Percentiles rank a stretch among this genome's conserved stretches.
phyloP scores from a whole-genome alignment of 768 basidiomycete genomes.

The Naematelia encephala region DNA sequence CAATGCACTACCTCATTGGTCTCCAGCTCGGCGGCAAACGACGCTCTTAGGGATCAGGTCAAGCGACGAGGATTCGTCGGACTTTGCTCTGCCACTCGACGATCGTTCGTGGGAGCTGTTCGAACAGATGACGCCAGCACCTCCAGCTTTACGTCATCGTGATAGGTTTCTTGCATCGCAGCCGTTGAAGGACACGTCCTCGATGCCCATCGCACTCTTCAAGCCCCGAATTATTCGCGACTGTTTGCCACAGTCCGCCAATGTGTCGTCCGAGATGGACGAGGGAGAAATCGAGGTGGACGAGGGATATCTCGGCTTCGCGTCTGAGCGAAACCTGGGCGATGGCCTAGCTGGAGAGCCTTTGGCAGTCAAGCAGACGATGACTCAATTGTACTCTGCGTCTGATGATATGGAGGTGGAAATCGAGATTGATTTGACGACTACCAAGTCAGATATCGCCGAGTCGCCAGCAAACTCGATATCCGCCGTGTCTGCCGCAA shows the following conservation, averaged over 20 bases:
- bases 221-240: constrained; percentile 34
- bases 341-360: constrained; percentile 38
- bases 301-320: too few species aligned
- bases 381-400: constrained; percentile 24
- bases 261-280: not conserved
- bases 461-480: not conserved
- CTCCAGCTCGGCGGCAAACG: constrained; percentile 24
- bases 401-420: constrained; percentile 5
- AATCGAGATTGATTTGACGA: not conserved
- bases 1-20: constrained; percentile 17
- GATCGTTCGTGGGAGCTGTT: constrained; percentile 43
- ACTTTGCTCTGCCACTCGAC: constrained; percentile 23
- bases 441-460: not conserved
- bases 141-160: constrained; percentile 10
- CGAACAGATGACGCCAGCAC: constrained; percentile 30
- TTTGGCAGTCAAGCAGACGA: constrained; percentile 11
- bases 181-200: constrained; percentile 29
- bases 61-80: constrained; percentile 5
- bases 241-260: constrained; percentile 10
- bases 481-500: not conserved
- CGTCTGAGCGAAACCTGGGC: constrained; percentile 37
- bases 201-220: constrained; percentile 33
- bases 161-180: constrained; percentile 24
- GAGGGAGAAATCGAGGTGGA: constrained; percentile 3
- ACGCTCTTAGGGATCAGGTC: constrained; percentile 5